Percentiles rank a stretch among this genome's conserved stretches.
phyloP scores from a whole-genome alignment of 441 rosid genomes.

The Syzygium syzygioides region DNA sequence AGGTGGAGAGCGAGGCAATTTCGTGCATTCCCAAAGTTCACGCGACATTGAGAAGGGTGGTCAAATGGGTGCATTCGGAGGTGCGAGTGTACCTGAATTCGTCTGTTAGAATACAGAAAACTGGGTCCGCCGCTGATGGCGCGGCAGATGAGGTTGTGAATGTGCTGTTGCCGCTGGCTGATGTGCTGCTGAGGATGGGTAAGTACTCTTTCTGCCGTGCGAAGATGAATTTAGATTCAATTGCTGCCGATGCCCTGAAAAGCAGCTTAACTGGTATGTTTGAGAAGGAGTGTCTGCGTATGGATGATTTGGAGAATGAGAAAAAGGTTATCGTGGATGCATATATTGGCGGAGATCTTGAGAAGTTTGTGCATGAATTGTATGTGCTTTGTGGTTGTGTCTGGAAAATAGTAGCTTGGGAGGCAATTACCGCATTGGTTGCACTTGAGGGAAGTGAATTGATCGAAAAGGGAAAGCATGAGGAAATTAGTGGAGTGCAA shows the following conservation, averaged over 20 bases:
- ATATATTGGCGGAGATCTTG: conserved; percentile 28
- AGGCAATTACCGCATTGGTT: conserved; percentile 53
- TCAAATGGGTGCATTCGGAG: conserved; percentile 45
- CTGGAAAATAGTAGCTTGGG: conserved; percentile 73
- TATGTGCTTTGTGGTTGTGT: conserved; percentile 34
- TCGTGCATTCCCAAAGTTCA: conserved; percentile 40
- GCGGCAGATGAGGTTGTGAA: conserved; percentile 25
- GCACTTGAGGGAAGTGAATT: conserved; percentile 59
- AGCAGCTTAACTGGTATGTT: conserved; percentile 24
- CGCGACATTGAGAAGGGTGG: conserved; percentile 57
- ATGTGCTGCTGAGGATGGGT: conserved; percentile 38
- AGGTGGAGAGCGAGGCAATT: conserved; percentile 27
- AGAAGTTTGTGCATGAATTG: conserved; percentile 43
- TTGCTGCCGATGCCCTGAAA: conserved; percentile 33
- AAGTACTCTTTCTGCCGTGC: conserved; percentile 40
- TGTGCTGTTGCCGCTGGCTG: conserved; percentile 32
- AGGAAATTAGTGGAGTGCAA: conserved; percentile 27
- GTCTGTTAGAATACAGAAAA: conserved; percentile 28
- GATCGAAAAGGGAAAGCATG: conserved; percentile 18
- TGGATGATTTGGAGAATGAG: conserved; percentile 26
- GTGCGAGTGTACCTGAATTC: conserved; percentile 49
- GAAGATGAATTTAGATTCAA: conserved; percentile 31
- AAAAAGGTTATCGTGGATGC: conserved; percentile 30
- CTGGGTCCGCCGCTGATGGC: conserved; percentile 7
- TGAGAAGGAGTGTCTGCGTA: conserved; percentile 18